Conservation (phyloP, 2,329 filamentous ascomycete genomes). For the Chaetomium sp. region DNA sequence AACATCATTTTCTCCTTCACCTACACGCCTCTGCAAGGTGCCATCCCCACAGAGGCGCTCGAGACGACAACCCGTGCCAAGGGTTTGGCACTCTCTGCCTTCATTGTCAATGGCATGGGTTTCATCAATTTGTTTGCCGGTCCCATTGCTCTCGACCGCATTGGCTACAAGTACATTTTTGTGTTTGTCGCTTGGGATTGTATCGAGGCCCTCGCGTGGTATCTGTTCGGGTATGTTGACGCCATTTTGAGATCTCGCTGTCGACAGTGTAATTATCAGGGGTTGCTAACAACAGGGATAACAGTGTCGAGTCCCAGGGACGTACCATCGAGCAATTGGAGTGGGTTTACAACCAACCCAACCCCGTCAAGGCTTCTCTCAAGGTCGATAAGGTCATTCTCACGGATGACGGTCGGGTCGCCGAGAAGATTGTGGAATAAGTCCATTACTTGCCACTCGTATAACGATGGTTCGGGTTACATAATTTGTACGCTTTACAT, state of each 20-base stretch:
- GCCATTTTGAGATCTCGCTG: not conserved
- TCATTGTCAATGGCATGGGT: slow-evolving; percentile 39
- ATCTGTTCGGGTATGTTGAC: slow-evolving; percentile 37
- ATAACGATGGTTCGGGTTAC: no score
- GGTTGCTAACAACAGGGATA: slow-evolving; percentile 1
- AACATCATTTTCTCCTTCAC: slow-evolving; percentile 44
- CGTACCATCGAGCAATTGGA: slow-evolving; percentile 44
- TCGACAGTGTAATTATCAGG: not conserved
- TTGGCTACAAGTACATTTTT: slow-evolving; percentile 38
- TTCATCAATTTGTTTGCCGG: slow-evolving; percentile 45
- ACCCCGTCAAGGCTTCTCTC: slow-evolving; percentile 44
- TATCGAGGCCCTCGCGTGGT: slow-evolving; percentile 38
- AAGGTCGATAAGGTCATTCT: slow-evolving; percentile 42
- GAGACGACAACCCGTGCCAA: slow-evolving; percentile 44
- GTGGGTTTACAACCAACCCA: slow-evolving; percentile 44
- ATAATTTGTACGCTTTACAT: no score
- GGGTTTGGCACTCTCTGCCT: slow-evolving; percentile 39
- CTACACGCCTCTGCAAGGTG: slow-evolving; percentile 43
- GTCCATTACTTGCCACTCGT: not conserved
- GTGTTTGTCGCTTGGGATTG: slow-evolving; percentile 45
- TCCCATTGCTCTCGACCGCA: slow-evolving; percentile 40
- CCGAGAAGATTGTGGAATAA: slow-evolving; percentile 36
- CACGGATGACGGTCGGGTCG: slow-evolving; percentile 38
- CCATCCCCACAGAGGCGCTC: slow-evolving; percentile 41
- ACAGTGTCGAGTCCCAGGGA: slow-evolving; percentile 43